phyloP scores from a whole-genome alignment of 1,139 yeast species.

The Blastobotrys buckinghamii region DNA sequence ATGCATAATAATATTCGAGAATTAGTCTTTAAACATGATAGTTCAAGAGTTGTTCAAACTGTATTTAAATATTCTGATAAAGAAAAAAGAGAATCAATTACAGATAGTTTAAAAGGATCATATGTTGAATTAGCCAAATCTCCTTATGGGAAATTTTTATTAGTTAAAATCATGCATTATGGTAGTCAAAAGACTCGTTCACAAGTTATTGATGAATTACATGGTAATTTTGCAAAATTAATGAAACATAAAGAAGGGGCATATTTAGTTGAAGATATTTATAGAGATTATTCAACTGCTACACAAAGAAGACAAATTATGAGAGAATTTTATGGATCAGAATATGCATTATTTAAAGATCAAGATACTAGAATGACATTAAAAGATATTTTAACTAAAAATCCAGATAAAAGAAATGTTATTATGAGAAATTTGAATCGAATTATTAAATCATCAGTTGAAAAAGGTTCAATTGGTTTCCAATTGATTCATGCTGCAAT shows the following conservation, averaged over 20 bases:
- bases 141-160: slow-evolving; percentile 85
- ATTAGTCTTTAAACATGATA: slow-evolving; percentile 90
- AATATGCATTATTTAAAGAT: slow-evolving; percentile 84
- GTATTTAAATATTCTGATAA: slow-evolving; percentile 79
- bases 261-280: slow-evolving; percentile 94
- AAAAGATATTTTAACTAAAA: slow-evolving; percentile 58
- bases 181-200: slow-evolving; percentile 80
- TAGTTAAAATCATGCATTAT: slow-evolving; percentile 85
- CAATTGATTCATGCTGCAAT: slow-evolving; percentile 95
- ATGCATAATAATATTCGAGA: slow-evolving; percentile 74
- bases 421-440: slow-evolving; percentile 72
- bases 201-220: slow-evolving; percentile 72
- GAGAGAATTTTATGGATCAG: slow-evolving; percentile 97
- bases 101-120: slow-evolving; percentile 64
- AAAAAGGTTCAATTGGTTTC: slow-evolving; percentile 94
- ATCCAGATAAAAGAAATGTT: slow-evolving; percentile 76
- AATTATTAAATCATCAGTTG: slow-evolving; percentile 85
- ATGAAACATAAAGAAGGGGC: slow-evolving; percentile 99
- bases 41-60: slow-evolving; percentile 94
- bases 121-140: slow-evolving; percentile 83
- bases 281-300: slow-evolving; percentile 73
- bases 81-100: slow-evolving; percentile 70
- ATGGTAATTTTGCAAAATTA: slow-evolving; percentile 82
- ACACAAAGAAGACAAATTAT: slow-evolving; percentile 87
- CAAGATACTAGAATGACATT: slow-evolving; percentile 51